A percentile compares a stretch with the other conserved stretches of the same genome.
These are phyloP conservation scores for Chlamydomonas sphaeroides DNA, from an alignment of 139 green algal genomes.

Conservation along the genomic window DNA sequence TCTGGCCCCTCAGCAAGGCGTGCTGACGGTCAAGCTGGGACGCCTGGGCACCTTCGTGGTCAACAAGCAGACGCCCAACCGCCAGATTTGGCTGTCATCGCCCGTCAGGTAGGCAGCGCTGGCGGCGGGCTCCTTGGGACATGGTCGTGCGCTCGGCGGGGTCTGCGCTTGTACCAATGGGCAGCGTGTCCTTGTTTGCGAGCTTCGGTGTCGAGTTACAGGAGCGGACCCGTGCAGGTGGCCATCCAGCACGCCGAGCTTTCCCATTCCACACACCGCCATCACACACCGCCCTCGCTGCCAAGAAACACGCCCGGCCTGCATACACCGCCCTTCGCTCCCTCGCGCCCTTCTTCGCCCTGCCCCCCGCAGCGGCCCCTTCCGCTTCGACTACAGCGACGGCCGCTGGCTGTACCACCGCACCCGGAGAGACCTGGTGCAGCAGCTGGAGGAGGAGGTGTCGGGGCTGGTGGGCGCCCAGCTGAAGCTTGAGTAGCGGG, in stretches of 20 bases:
- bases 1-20: conserved; percentile 75
- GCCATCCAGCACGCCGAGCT: no score
- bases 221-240: no score
- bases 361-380: conserved; percentile 61
- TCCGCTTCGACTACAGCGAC: conserved; percentile 63
- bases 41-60: conserved; percentile 92
- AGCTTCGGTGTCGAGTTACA: no score
- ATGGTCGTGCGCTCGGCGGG: no score
- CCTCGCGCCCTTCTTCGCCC: no score
- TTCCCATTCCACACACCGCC: no score
- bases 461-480: conserved; percentile 38
- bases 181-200: no score
- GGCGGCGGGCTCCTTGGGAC: no score
- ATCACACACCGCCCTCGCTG: no score
- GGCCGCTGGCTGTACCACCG: conserved; percentile 80
- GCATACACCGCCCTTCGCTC: no score
- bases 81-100: conserved; percentile 96
- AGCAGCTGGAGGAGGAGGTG: conserved; percentile 75
- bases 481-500: not conserved
- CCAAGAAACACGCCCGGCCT: no score
- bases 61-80: conserved; percentile 98
- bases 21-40: conserved; percentile 85
- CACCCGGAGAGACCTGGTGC: conserved; percentile 73
- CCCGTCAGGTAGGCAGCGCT: conserved; percentile 85
- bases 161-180: no score